Base-by-base conservation (phyloP, 371 early-diverging fungal genomes). In the Nematocida ausubeli region DNA sequence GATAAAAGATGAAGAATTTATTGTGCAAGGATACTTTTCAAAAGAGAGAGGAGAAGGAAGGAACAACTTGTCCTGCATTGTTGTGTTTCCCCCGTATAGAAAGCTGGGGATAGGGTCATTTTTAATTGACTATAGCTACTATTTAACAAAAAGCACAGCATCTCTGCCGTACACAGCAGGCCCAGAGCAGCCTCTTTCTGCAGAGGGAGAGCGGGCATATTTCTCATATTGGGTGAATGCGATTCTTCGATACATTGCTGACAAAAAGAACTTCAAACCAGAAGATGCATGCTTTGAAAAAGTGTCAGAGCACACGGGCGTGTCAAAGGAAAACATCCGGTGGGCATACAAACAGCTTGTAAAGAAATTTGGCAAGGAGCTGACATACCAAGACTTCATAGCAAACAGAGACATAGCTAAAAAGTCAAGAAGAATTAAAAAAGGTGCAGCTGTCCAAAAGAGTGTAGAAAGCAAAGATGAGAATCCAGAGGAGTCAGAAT, bases 181-280 rank as follows among this genome's bases (percentile, higher is more conserved):
- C 14, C 84, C 84, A 57, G 86, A 86, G 78, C 79, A 81, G 63
- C 86, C 86, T 39, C 63, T 84, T 14, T 73, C 80, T 39, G 56
- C 34, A 42, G 65, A 70, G 32, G 86, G 84, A n/a, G 24, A 56
- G 12, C 3, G 44, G 14, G 56, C 56, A 7, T 86, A 82, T 69
- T 40, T 69, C 22, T 75, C 55, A 34, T 86, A 86, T 50, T 86
- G 86, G 86, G 70, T 58, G 51, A 54, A 80, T 72, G 69, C 62
- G 26, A 62, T 84, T 42, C 22, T 56, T 51, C 14, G 57, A 24
- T 44, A 58, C 40, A 58, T 60, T 22, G n/a, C 62, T 6, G 19
- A n/a, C n/a, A 39, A 40, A 32, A 70, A 58, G 70, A 22, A 60
- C 1, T 52, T 49, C 22, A 49, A 19, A 39, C 3, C 7, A 3